Evolutionary conservation across 2,329 filamentous ascomycete species (phyloP).

Genomic region (Fusarium sp.): DNA sequence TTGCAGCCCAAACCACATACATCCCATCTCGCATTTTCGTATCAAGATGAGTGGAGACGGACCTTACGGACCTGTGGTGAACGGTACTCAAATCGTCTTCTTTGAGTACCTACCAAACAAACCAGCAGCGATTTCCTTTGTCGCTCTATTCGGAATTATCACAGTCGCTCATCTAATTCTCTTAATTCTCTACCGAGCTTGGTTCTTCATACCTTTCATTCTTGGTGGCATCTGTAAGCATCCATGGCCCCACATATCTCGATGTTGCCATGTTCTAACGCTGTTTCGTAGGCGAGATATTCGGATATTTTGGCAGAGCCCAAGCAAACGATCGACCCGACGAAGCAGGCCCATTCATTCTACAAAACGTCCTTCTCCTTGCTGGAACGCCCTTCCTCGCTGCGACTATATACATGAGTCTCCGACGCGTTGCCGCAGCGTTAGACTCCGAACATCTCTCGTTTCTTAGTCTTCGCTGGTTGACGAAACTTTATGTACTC

Average conservation of each 20-base stretch:
- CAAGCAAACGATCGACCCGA: neutral
- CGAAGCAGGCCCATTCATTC: neutral
- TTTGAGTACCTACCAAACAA: slow-evolving; percentile 19
- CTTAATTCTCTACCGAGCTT: slow-evolving; percentile 2
- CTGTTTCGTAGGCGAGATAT: neutral
- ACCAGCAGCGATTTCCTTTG: neutral
- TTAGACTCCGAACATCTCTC: slow-evolving; percentile 17
- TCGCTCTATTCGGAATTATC: neutral
- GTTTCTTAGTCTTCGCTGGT: slow-evolving; percentile 2
- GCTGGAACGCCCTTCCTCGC: slow-evolving; percentile 18
- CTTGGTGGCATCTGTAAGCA: slow-evolving; percentile 16
- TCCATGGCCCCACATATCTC: fast-evolving
- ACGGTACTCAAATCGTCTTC: slow-evolving; percentile 19
- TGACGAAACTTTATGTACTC: slow-evolving; percentile 2
- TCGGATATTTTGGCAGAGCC: slow-evolving; percentile 1
- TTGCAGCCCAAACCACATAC: no score
- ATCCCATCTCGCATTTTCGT: neutral
- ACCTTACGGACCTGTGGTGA: slow-evolving; percentile 4
- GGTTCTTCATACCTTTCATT: slow-evolving; percentile 23
- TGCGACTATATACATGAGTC: slow-evolving; percentile 29
- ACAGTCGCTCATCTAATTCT: neutral
- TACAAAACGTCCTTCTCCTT: slow-evolving; percentile 17
- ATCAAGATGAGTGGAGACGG: slow-evolving; percentile 5
- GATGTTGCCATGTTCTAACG: neutral
- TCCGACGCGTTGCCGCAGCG: neutral